phyloP scores from a whole-genome alignment of 352 stramenopile genomes.

The Pythium plurisporium region DNA sequence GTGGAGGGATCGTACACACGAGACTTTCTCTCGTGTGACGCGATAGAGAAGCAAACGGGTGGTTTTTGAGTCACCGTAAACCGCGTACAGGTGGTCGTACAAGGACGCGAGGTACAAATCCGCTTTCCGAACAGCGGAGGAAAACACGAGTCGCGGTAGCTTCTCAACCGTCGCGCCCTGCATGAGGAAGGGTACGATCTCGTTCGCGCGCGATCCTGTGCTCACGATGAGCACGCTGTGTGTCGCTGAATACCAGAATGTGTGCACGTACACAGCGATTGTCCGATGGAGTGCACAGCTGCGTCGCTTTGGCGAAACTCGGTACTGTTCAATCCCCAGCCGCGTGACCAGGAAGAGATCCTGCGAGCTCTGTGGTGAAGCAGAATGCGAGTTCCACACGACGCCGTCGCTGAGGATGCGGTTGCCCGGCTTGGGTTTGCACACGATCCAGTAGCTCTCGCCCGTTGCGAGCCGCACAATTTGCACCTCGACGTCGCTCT shows the following conservation, averaged over 20 bases:
- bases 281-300: conserved; percentile 52
- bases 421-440: conserved; percentile 59
- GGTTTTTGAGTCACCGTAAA: conserved; percentile 55
- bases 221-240: conserved; percentile 67
- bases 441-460: conserved; percentile 65
- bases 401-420: conserved; percentile 53
- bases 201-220: conserved; percentile 66
- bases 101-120: conserved; percentile 63
- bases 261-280: conserved; percentile 56
- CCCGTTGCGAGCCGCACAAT: conserved; percentile 43
- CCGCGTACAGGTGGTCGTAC: conserved; percentile 61
- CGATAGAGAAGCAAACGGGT: conserved; percentile 71
- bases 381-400: conserved; percentile 62
- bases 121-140: conserved; percentile 38
- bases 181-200: conserved; percentile 71
- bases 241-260: conserved; percentile 65
- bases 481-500: conserved; percentile 80
- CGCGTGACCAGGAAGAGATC: conserved; percentile 75
- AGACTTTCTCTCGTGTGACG: conserved; percentile 53
- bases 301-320: conserved; percentile 51
- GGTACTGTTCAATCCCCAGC: conserved; percentile 72
- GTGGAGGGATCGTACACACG: conserved; percentile 71
- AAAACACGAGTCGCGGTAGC: conserved; percentile 69
- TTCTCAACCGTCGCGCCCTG: conserved; percentile 57
- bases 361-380: conserved; percentile 42